Evolutionary conservation across 2,329 filamentous ascomycete genomes (phyloP), one percentile per base, ranked within the genome.

Genomic region (Sordariomycetes sp.): DNA sequence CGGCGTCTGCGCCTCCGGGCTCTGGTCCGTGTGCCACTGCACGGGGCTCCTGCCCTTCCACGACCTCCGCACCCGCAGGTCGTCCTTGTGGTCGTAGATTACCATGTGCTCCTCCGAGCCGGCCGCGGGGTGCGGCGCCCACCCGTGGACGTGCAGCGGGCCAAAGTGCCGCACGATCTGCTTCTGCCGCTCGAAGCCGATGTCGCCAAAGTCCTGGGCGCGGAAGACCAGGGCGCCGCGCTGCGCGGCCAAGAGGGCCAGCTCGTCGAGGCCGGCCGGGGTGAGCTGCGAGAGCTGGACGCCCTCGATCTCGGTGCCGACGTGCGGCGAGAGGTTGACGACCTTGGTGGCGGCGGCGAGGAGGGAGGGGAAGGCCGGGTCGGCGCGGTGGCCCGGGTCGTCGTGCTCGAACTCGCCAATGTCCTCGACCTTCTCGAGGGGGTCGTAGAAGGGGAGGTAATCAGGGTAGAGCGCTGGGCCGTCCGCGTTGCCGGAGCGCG

Each of bases 211-310:
- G 40, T 81, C 77, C 64, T 87, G 83, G 61, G 85, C 72, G n/a
- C 85, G 73, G 68, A 87, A 81, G 67, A 86, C 86, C n/a, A 87
- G 83, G 1, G 87, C 82, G 51, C 80, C 82, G 34, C 83, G 71
- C 68, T 87, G 82, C 0, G 83, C 82, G 58, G 87, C 82, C 54
- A 87, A 66, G 8, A 86, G 69, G 0, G 79, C 83, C 5, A 87
- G 72, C 66, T 87, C 83, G 62, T 87, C 82, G 37, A 76, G 77
- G 65, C 86, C 82, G 66, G 79, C 72, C 50, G 79, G 67, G 0
- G 76, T 84, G 2, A 87, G 71, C 58, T 86, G 80, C 60, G 84
- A 85, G 6, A 87, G 70, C 65, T 87, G 83, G 4, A 87, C 62
- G 0, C 83, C 83, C 32, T 81, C 79, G 53, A 87, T 82, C 65